phyloP scores from a whole-genome alignment of 78 protist species.

The slime mould (Dictyostelium discoideum) region DNA sequence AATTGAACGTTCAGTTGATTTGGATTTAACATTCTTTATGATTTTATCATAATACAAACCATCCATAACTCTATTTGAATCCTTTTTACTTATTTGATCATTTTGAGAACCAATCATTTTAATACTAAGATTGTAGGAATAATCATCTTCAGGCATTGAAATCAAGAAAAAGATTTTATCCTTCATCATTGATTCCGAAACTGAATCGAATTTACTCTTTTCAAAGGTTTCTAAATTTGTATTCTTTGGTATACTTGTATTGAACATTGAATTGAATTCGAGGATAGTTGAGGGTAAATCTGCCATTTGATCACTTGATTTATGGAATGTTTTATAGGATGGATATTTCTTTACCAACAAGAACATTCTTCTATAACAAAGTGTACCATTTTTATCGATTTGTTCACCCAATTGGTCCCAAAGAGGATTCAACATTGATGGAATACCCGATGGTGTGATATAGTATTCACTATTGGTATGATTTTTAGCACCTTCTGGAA shows the following conservation, averaged over 20 bases:
- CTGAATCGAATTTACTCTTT: not conserved
- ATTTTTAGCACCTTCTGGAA: not conserved
- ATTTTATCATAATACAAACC: not conserved
- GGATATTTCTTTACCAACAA: slow-evolving; percentile 43
- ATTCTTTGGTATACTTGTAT: not conserved
- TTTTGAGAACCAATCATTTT: not conserved
- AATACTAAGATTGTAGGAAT: not conserved
- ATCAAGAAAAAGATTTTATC: slow-evolving; percentile 2
- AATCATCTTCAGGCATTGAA: not conserved
- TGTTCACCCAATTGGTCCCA: slow-evolving; percentile 2
- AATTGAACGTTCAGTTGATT: not conserved
- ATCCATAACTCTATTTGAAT: not conserved
- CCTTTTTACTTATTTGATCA: not conserved
- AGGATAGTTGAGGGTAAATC: not conserved
- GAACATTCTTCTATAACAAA: slow-evolving; percentile 18
- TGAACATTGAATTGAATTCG: not conserved
- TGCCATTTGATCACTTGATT: not conserved
- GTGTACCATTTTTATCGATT: not conserved
- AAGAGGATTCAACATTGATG: slow-evolving; percentile 4
- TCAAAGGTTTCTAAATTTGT: not conserved
- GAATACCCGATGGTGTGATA: slow-evolving; percentile 33
- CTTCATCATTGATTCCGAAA: not conserved
- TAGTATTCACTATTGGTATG: not conserved
- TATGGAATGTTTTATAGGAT: not conserved
- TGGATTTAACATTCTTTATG: not conserved